Base-by-base conservation (phyloP, 192 early-diverging fungal genomes). In the Backusella morwellensis region DNA sequence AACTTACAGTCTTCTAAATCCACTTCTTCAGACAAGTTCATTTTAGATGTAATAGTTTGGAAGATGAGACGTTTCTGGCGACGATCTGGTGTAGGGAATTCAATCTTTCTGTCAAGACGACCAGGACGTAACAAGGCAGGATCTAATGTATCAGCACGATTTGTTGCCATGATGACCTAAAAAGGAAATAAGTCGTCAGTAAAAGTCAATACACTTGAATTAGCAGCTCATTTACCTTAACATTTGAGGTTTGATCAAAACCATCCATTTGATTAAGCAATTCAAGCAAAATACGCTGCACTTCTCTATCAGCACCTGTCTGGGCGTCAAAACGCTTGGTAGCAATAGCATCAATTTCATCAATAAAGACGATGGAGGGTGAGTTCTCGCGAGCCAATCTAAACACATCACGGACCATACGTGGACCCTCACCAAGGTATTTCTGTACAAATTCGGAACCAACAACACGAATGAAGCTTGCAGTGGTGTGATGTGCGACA, bases 381-480 rank as follows among this genome's bases (percentile, higher is more conserved):
- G 98, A 95, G 85, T 99, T 97, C 76, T 99, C 98, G 59, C 96
- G 89, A 2, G 97, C 98, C 70, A 99, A 84, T 35, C 97, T 85
- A 92, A 99, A 99, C 21, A 97, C 92, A 81, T 99, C 98, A 71
- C 98, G 91, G 7, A 98, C 98, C 93, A 98, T 97, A 56, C 97
- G 92, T 29, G 97, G 97, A 15, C 97, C 98, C 75, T 99, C 97
- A 56, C 97, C 97, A 21, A 99, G 85, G 82, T 99, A 99, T 85
- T 99, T 99, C 89, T 98, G 97, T 69, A 99, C 95, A 88, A 99
- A 95, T 84, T 99, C 98, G 50, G 97, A 98, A 59, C 98, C 97
- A 36, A 95, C 95, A 34, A 98, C 95, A 69, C 98, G 93, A 79
- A 99, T 95, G 78, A 99, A 99, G 67, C 96, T 89, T 0, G 97